Base-by-base conservation (phyloP, 768 basidiomycete genomes). In the Tricholoma flavovirens region DNA sequence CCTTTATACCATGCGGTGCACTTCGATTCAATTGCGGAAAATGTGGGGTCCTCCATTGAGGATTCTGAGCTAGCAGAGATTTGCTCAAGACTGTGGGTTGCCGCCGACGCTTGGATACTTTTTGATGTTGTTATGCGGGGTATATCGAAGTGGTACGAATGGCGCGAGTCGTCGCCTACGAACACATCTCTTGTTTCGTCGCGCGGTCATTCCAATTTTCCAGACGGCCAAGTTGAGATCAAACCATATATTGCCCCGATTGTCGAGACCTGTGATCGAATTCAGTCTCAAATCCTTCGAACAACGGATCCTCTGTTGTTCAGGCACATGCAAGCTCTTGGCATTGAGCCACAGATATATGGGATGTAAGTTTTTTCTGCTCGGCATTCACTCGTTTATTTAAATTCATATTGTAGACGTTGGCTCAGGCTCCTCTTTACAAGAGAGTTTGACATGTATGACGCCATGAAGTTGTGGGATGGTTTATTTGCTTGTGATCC, bases 311-410 rank as follows among this genome's bases (percentile, higher is more conserved):
- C 92, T 15, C 69, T 82, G 42, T 73, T 98, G 19, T 88, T 85
- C 77, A 80, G 82, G 57, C 77, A 80, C 51, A 75, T 99, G 74
- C 86, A 91, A 61, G 79, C 78, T 33, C 80, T 84, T 36, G 90
- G 90, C 5, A 86, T 98, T 40, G 97, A 99, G 69, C 94, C 95
- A 4, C 97, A 98, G 67, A 89, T 98, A 17, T 99, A 93, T 73
- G 93, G 92, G 55, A 94, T 98, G 89, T 94, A 71, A 69, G 90
- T 4, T 73, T 10, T 30, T 57, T 10, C 64, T 40, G 15, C 17
- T 9, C 11, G 29, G 15, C 29, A 15, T 38, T 53, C 22, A 14
- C 10, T 7, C 11, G 52, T 58, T 51, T 2, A 19, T 36, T 38
- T 17, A 4, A 48, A 15, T 51, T 50, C 21, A 17, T 24, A 17